These are phyloP conservation scores for Spinacia oleracea DNA, from an alignment of 179 eudicot genomes.

Conservation along the genomic window DNA sequence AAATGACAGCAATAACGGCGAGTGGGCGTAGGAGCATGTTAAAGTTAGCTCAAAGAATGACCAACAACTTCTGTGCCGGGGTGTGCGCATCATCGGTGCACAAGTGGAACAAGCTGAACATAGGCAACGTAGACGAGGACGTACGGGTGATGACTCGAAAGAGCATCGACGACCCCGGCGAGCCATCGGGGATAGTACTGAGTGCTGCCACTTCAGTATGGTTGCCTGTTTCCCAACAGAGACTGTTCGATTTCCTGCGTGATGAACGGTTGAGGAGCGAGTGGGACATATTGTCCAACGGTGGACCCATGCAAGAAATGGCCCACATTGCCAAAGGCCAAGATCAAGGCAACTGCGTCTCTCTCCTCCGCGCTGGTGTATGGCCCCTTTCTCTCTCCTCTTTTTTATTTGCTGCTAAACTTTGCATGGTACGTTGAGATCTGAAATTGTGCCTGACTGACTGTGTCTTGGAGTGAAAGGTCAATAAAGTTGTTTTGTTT, in stretches of 20 bases:
- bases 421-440: conserved; percentile 5
- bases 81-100: conserved; percentile 90
- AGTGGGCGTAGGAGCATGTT: conserved; percentile 88
- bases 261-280: conserved; percentile 83
- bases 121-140: conserved; percentile 74
- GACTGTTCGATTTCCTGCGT: conserved; percentile 83
- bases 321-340: conserved; percentile 97
- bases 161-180: conserved; percentile 94
- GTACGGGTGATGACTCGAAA: conserved; percentile 92
- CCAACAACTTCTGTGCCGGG: conserved; percentile 88
- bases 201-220: conserved; percentile 96
- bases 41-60: conserved; percentile 90
- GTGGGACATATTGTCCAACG: conserved; percentile 96
- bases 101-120: conserved; percentile 82
- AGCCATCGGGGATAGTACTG: conserved; percentile 83
- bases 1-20: conserved; percentile 60
- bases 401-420: too few species aligned
- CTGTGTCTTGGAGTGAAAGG: conserved; percentile 39
- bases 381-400: conserved; percentile 6
- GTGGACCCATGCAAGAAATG: conserved; percentile 99
- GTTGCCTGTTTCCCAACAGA: conserved; percentile 81
- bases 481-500: conserved; percentile 24
- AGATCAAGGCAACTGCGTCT: conserved; percentile 93
- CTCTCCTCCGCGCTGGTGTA: conserved; percentile 94
- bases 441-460: conserved; percentile 28